phyloP scores from a whole-genome alignment of 768 basidiomycete species.

The Podaxis sp. region DNA sequence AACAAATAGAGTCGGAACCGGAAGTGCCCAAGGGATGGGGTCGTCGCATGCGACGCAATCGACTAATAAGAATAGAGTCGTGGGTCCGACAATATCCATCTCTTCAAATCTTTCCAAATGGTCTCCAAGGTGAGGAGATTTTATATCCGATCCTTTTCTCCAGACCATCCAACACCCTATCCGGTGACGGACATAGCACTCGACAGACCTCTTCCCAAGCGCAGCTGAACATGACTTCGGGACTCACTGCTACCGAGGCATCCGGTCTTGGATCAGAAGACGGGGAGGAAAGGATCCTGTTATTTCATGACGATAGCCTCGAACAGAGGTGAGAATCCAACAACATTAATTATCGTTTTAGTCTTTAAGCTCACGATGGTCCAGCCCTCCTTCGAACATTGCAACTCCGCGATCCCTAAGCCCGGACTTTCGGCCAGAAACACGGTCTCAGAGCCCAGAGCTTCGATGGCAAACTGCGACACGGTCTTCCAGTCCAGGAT shows the following conservation, averaged over 20 bases:
- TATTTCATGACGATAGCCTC: neutral
- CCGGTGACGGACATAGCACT: too few relatives aligned
- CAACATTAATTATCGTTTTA: neutral
- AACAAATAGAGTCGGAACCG: neutral
- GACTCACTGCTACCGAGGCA: neutral
- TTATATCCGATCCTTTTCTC: too few relatives aligned
- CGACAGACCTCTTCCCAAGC: neutral
- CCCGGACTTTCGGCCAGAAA: too few relatives aligned
- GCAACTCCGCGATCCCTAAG: too few relatives aligned
- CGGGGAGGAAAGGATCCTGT: neutral
- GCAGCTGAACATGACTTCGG: neutral
- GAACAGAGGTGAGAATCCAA: neutral
- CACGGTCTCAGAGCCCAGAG: too few relatives aligned
- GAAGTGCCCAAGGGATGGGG: neutral
- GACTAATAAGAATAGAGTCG: neutral
- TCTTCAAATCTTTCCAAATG: neutral
- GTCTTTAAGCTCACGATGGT: too few relatives aligned
- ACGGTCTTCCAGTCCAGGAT: neutral
- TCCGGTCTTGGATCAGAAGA: neutral
- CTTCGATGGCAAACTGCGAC: neutral
- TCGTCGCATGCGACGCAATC: neutral
- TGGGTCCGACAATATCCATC: neutral
- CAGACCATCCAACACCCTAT: too few relatives aligned
- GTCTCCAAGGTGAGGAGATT: neutral
- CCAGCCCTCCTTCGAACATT: too few relatives aligned